Percentiles rank a stretch among this genome's conserved stretches.
These are phyloP conservation scores for Zanthoxylum bungeanum DNA, from an alignment of 345 rosid genomes.

Conservation along the genomic window DNA sequence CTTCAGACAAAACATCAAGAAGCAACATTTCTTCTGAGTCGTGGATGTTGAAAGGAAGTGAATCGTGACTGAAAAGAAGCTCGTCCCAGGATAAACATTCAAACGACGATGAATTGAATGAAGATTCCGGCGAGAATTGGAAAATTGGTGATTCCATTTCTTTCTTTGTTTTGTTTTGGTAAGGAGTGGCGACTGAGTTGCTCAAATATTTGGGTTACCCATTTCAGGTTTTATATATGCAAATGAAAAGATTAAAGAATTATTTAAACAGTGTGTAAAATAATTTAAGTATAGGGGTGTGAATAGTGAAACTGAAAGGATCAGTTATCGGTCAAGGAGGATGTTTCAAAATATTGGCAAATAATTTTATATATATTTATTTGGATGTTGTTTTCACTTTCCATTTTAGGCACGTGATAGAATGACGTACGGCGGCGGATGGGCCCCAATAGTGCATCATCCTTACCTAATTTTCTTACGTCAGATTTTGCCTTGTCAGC, in stretches of 20 bases:
- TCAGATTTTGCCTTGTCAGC: neutral
- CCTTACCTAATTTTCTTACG: neutral
- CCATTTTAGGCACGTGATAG: constrained; percentile 28
- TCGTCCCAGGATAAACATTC: constrained; percentile 47
- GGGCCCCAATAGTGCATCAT: constrained; percentile 13
- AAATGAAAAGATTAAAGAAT: too few species aligned
- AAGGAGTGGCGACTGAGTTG: neutral
- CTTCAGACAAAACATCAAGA: constrained; percentile 31
- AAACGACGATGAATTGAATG: constrained; percentile 28
- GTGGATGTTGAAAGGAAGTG: constrained; percentile 31
- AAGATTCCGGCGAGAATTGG: constrained; percentile 33
- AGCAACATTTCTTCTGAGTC: constrained; percentile 46
- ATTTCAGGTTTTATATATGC: too few species aligned
- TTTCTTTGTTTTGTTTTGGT: neutral
- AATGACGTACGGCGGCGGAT: constrained; percentile 41
- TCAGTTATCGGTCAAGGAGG: constrained; percentile 3
- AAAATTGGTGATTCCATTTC: constrained; percentile 38
- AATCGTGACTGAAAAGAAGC: constrained; percentile 25
- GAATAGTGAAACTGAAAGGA: too few species aligned
- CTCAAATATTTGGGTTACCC: too few species aligned
- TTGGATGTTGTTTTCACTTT: neutral
- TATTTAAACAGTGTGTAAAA: too few species aligned
- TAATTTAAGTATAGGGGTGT: too few species aligned
- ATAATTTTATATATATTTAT: neutral
- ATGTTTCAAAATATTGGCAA: neutral